A percentile compares a stretch with the other conserved stretches of the same genome.
These are phyloP conservation scores for Fusarium mexicanum DNA, from an alignment of 2,329 filamentous ascomycete genomes.

Conservation along the genomic window DNA sequence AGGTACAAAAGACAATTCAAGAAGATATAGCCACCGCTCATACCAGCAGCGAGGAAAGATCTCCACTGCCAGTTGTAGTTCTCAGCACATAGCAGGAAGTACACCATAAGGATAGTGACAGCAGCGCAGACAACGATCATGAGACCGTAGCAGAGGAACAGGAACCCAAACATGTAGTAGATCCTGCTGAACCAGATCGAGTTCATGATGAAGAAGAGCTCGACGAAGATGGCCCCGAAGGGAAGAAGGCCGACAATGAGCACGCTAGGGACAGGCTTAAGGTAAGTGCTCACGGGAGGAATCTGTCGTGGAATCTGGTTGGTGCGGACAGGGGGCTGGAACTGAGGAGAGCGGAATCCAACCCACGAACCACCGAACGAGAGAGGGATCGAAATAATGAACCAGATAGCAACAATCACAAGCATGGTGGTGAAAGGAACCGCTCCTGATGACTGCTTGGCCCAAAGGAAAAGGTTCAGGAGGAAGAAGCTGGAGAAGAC, in stretches of 20 bases:
- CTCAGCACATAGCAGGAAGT: slow-evolving; percentile 94
- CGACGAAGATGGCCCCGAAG: slow-evolving; percentile 96
- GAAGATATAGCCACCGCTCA: slow-evolving; percentile 92
- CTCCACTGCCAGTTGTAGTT: slow-evolving; percentile 99
- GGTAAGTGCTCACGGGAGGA: slow-evolving; percentile 82
- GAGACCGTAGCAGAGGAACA: slow-evolving; percentile 96
- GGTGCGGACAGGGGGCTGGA: slow-evolving; percentile 86
- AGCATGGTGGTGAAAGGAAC: slow-evolving; percentile 98
- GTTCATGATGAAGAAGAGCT: slow-evolving; percentile 99
- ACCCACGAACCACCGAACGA: slow-evolving; percentile 92
- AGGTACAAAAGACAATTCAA: slow-evolving; percentile 91
- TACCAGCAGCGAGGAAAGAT: slow-evolving; percentile 89
- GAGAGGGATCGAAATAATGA: slow-evolving; percentile 92
- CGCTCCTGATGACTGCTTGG: slow-evolving; percentile 88
- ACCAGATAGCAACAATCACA: slow-evolving; percentile 93
- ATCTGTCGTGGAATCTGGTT: slow-evolving; percentile 99
- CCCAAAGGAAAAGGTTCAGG: slow-evolving; percentile 96
- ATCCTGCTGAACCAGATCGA: slow-evolving; percentile 99
- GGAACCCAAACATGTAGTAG: slow-evolving; percentile 99
- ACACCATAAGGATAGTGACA: slow-evolving; percentile 92
- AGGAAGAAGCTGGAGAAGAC: slow-evolving; percentile 93
- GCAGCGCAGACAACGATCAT: slow-evolving; percentile 97
- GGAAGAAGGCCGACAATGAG: slow-evolving; percentile 91
- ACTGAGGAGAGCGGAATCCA: slow-evolving; percentile 78
- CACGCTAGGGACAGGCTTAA: slow-evolving; percentile 88